A percentile compares a stretch with the other conserved stretches of the same genome.
Conservation (phyloP, 805 yeast species). For the Candida ipomoeae region DNA sequence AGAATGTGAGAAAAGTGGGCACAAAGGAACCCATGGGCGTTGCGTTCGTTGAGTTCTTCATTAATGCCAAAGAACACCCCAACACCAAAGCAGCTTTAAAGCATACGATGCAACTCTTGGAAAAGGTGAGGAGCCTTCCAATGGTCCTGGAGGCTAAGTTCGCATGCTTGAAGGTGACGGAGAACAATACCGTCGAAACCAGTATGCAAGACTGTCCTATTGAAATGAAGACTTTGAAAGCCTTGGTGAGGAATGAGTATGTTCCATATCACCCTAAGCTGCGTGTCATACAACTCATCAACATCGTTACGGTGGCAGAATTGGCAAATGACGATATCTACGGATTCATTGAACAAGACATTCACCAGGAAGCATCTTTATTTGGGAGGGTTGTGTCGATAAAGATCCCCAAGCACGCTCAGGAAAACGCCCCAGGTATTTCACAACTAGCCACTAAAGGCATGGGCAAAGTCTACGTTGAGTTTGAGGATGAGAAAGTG, state of each 20-base stretch:
- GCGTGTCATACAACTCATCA: slow-evolving; percentile 62
- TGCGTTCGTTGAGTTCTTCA: slow-evolving; percentile 48
- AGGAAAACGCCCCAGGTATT: slow-evolving; percentile 41
- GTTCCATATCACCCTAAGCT: slow-evolving; percentile 37
- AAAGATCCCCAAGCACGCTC: slow-evolving; percentile 59
- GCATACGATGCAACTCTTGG: slow-evolving; percentile 8
- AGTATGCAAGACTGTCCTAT: slow-evolving; percentile 35
- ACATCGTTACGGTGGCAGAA: slow-evolving; percentile 63
- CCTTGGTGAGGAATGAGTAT: slow-evolving; percentile 34
- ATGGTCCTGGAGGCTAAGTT: slow-evolving; percentile 25
- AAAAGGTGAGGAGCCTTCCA: slow-evolving; percentile 12
- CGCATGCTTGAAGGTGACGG: slow-evolving; percentile 28
- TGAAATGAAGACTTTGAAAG: slow-evolving; percentile 35
- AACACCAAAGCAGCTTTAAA: slow-evolving; percentile 15
- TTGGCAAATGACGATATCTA: slow-evolving; percentile 47
- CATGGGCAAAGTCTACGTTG: slow-evolving; percentile 68
- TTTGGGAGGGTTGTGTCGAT: slow-evolving; percentile 52
- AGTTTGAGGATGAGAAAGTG: slow-evolving; percentile 49
- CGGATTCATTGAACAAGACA: slow-evolving; percentile 48
- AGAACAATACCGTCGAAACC: slow-evolving; percentile 17
- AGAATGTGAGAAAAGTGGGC: slow-evolving; percentile 43
- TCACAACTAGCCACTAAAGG: slow-evolving; percentile 45
- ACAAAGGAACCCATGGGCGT: slow-evolving; percentile 53
- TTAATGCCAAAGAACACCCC: slow-evolving; percentile 16
- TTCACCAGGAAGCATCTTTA: slow-evolving; percentile 45